Percentiles rank a stretch among this genome's conserved stretches.
phyloP scores from a whole-genome alignment of 1,284 basidiomycete genomes.

The Phellopilus nigrolimitatus region DNA sequence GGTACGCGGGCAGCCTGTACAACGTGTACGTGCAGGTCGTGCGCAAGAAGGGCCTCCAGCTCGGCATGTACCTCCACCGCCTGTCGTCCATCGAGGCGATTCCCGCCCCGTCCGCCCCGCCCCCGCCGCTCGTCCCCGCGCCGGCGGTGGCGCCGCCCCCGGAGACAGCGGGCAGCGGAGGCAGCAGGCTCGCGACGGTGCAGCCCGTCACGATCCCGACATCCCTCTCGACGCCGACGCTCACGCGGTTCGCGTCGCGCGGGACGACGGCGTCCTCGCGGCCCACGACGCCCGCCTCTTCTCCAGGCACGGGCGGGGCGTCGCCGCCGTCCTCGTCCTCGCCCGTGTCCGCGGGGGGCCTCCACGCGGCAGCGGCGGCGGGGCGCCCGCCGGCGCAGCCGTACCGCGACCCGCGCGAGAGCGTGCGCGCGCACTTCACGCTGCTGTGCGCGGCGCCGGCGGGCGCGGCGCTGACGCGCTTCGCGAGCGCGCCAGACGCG shows the following conservation, averaged over 20 bases:
- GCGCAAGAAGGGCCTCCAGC: conserved; percentile 56
- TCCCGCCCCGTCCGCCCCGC: conserved; percentile 13
- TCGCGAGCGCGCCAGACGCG: conserved; percentile 81
- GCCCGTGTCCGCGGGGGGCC: conserved; percentile 33
- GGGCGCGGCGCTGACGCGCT: conserved; percentile 79
- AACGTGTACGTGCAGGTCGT: conserved; percentile 88
- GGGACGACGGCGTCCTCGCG: conserved; percentile 6
- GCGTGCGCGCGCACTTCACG: conserved; percentile 74
- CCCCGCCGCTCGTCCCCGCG: background rate
- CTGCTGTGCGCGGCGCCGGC: conserved; percentile 80
- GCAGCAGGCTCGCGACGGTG: background rate
- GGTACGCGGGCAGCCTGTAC: conserved; percentile 76
- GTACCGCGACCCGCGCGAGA: conserved; percentile 70
- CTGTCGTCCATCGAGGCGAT: conserved; percentile 63
- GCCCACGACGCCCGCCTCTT: conserved; percentile 26
- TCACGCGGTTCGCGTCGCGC: conserved; percentile 10
- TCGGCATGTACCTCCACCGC: conserved; percentile 88
- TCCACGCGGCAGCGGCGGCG: conserved; percentile 25
- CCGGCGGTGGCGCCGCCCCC: background rate
- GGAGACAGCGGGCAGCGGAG: conserved; percentile 5
- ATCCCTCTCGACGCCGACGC: conserved; percentile 13
- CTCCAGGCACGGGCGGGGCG: conserved; percentile 19
- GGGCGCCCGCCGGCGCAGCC: conserved; percentile 51
- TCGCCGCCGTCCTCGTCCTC: conserved; percentile 19
- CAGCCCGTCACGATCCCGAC: conserved; percentile 15